Evolutionary conservation across 1,284 basidiomycete species (phyloP).

Genomic region (Cystobasidium slooffiae): DNA sequence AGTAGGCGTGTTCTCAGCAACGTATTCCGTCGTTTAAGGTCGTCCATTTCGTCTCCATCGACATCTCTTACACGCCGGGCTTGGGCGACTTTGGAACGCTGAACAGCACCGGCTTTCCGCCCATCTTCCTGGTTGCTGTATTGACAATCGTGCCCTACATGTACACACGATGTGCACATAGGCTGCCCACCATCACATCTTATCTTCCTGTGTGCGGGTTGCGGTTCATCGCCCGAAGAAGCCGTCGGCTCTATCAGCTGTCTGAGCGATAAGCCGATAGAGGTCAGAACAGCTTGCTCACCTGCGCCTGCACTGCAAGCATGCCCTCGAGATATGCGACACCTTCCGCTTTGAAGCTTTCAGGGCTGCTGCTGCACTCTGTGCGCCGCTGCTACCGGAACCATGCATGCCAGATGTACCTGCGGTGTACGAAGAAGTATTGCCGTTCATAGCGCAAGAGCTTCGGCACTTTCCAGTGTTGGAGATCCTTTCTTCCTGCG

Average conservation of each 20-base stretch:
- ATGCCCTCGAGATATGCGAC: slow-evolving; percentile 25
- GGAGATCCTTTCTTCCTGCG: neutral
- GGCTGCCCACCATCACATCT: slow-evolving; percentile 28
- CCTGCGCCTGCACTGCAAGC: slow-evolving; percentile 20
- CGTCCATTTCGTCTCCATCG: neutral
- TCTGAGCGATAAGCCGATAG: neutral
- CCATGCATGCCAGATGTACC: neutral
- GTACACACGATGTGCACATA: slow-evolving; percentile 6
- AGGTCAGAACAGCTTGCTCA: neutral
- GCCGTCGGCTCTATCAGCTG: neutral
- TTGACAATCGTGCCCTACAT: slow-evolving; percentile 17
- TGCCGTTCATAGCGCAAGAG: neutral
- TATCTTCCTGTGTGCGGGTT: slow-evolving; percentile 14
- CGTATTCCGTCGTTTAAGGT: slow-evolving; percentile 9
- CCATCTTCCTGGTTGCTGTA: slow-evolving; percentile 30
- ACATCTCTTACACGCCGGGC: neutral
- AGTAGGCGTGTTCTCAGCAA: slow-evolving; percentile 10
- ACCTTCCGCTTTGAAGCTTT: slow-evolving; percentile 24
- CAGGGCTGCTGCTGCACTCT: slow-evolving; percentile 1
- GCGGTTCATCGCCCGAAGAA: neutral
- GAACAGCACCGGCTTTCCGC: slow-evolving; percentile 15
- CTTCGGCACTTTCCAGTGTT: neutral
- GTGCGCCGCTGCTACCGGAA: neutral
- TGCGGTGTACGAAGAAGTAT: neutral
- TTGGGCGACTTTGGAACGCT: slow-evolving; percentile 3